phyloP scores from a whole-genome alignment of 2,329 filamentous ascomycete genomes.

The Aurifilum marmelostoma region DNA sequence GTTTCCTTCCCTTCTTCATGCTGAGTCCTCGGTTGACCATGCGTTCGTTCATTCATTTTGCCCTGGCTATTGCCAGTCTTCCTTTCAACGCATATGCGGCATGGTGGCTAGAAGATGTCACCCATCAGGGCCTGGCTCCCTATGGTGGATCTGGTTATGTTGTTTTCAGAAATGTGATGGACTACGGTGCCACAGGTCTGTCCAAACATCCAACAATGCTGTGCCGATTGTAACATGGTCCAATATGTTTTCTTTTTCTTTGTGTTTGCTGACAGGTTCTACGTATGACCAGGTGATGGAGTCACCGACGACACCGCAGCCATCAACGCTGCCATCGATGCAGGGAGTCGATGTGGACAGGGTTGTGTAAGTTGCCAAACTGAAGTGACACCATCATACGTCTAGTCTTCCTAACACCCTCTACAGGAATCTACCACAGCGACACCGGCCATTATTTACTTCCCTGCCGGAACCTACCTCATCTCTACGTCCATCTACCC shows the following conservation, averaged over 20 bases:
- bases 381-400: not conserved
- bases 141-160: slow-evolving; percentile 45
- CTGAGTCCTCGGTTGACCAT: slow-evolving; percentile 30
- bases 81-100: slow-evolving; percentile 34
- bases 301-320: slow-evolving; percentile 50
- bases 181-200: slow-evolving; percentile 47
- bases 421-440: slow-evolving; percentile 44
- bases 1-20: slow-evolving; percentile 1
- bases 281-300: slow-evolving; percentile 44
- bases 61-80: slow-evolving; percentile 37
- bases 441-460: slow-evolving; percentile 48
- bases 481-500: slow-evolving; percentile 72
- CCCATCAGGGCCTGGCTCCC: slow-evolving; percentile 48
- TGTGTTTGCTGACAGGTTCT: slow-evolving; percentile 2
- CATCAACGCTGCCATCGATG: slow-evolving; percentile 49
- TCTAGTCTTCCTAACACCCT: slow-evolving; percentile 24
- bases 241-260: too few relatives aligned
- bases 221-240: too few relatives aligned
- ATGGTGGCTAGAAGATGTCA: slow-evolving; percentile 40
- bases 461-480: slow-evolving; percentile 63
- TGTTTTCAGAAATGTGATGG: slow-evolving; percentile 53
- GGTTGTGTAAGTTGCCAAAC: slow-evolving; percentile 43
- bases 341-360: slow-evolving; percentile 43
- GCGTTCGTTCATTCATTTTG: slow-evolving; percentile 34
- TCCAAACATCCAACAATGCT: not conserved